Base-by-base conservation (phyloP, 495 filamentous ascomycete species). In the Trypethelium eluteriae region DNA sequence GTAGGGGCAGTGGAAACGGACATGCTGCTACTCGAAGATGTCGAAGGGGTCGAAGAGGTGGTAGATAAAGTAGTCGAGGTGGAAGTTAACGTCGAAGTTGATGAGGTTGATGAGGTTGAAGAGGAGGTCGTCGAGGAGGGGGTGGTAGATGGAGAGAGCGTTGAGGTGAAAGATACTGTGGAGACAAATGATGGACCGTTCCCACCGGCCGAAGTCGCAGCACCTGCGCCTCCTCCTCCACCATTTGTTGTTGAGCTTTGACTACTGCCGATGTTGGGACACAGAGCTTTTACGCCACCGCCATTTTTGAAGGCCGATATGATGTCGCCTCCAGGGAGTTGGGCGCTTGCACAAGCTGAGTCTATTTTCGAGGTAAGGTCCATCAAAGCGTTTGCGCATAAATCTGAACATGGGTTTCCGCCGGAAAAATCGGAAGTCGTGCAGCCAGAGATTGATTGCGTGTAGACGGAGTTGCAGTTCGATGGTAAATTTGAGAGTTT, bases 361-460 rank as follows among this genome's bases (percentile, higher is more conserved):
- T 70, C 64, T 14, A 80, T 50, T 0, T 49, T 25, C 7, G 35
- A 59, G 16, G 67, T 71, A 16, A 78, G 39, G 10, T 64, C 63
- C 46, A 75, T 39, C 10, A 80, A 71, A 35, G 67, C 75, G 32
- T 35, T 62, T 35, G 77, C 66, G 61, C 78, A 80, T 36, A 46
- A 36, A 2, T 64, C 2, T 11, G 73, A 77, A 62, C 78, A 80
- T 34, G 59, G 53, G 18, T 63, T 59, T 46, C 62, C 57, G 39
- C 56, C 47, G 12, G 53, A 65, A 66, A 78, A 78, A 62, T 80
- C 78, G 6, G 67, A 64, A 16, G 68, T 16, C 9, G 64, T 68
- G 70, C 78, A 80, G 39, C 66, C 74, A n/a, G 71, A 12, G 25
- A 75, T 75, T 14, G 39, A 10, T 11, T 16, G 9, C 39, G 63